Evolutionary conservation across 2,329 filamentous ascomycete genomes (phyloP).

Genomic region (Microsporum audouinii): DNA sequence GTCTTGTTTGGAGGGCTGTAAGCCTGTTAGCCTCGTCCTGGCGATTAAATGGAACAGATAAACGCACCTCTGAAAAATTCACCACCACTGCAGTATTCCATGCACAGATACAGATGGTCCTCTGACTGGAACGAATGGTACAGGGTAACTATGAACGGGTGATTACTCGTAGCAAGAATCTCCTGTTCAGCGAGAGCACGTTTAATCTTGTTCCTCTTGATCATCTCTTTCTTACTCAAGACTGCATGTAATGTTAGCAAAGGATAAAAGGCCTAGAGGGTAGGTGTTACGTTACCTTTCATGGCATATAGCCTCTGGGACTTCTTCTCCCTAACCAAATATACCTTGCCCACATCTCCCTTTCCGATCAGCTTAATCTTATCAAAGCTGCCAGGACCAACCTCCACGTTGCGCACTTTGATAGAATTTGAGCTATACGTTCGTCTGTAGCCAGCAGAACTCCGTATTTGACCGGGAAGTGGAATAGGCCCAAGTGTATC

Average conservation of each 20-base stretch:
- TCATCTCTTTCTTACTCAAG: constrained; percentile 99
- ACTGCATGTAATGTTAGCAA: constrained; percentile 47
- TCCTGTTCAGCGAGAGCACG: constrained; percentile 93
- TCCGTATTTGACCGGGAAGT: constrained; percentile 53
- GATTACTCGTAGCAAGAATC: constrained; percentile 95
- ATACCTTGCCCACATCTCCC: constrained; percentile 96
- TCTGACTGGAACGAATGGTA: constrained; percentile 99
- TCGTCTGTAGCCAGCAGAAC: constrained; percentile 66
- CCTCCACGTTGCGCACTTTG: constrained; percentile 94
- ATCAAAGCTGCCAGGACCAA: constrained; percentile 89
- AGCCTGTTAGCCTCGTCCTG: constrained; percentile 6
- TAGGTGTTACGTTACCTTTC: constrained; percentile 58
- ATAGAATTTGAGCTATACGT: constrained; percentile 99
- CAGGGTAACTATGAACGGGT: constrained; percentile 95
- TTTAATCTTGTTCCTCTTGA: constrained; percentile 99
- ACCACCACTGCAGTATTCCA: constrained; percentile 98
- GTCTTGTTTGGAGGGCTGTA: constrained; percentile 79
- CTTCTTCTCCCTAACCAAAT: constrained; percentile 96
- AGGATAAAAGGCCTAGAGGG: not conserved
- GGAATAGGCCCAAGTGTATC: constrained; percentile 52
- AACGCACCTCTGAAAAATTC: constrained; percentile 73
- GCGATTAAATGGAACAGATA: constrained; percentile 2
- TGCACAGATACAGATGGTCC: constrained; percentile 96
- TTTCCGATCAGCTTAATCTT: constrained; percentile 99
- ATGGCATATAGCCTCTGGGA: constrained; percentile 90